Conservation (phyloP, 2,329 filamentous ascomycete species). For the Colletotrichum cordylinicola region DNA sequence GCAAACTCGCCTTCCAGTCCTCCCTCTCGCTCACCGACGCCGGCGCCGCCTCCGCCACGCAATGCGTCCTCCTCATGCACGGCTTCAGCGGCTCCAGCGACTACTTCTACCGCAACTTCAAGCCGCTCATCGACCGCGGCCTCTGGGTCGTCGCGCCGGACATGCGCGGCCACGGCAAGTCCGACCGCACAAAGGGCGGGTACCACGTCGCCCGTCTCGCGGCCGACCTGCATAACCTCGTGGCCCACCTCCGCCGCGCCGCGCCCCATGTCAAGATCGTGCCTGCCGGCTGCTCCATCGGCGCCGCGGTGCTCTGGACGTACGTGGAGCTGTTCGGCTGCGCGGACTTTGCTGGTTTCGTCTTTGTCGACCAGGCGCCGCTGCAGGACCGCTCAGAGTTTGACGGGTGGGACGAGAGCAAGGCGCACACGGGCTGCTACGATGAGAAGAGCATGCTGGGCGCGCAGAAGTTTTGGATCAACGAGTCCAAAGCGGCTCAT, state of each 20-base stretch:
- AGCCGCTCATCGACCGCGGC: slow-evolving; percentile 27
- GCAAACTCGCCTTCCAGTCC: slow-evolving; percentile 38
- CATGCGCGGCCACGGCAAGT: slow-evolving; percentile 43
- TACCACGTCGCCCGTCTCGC: slow-evolving; percentile 47
- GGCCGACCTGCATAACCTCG: slow-evolving; percentile 37
- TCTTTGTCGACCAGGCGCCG: slow-evolving; percentile 47
- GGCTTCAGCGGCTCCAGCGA: slow-evolving; percentile 45
- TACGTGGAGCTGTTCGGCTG: slow-evolving; percentile 43
- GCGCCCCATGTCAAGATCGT: slow-evolving; percentile 27
- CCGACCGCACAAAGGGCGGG: slow-evolving; percentile 34
- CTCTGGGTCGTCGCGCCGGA: slow-evolving; percentile 44
- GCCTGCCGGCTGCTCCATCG: slow-evolving; percentile 44
- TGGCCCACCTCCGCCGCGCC: slow-evolving; percentile 29
- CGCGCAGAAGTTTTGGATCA: slow-evolving; percentile 33
- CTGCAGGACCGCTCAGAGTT: slow-evolving; percentile 41
- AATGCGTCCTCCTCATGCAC: slow-evolving; percentile 41
- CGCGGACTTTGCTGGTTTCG: slow-evolving; percentile 34
- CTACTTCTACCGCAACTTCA: slow-evolving; percentile 42
- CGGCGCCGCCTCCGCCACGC: background rate
- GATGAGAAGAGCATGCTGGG: slow-evolving; percentile 40
- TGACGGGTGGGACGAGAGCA: slow-evolving; percentile 35
- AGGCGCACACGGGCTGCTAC: slow-evolving; percentile 40
- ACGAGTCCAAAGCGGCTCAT: slow-evolving; percentile 28
- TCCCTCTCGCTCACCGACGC: slow-evolving; percentile 31
- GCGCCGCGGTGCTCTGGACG: slow-evolving; percentile 45